These are phyloP conservation scores for Musa schizocarpa DNA, from an alignment of 176 grass and related monocot species.

Conservation along the genomic window DNA sequence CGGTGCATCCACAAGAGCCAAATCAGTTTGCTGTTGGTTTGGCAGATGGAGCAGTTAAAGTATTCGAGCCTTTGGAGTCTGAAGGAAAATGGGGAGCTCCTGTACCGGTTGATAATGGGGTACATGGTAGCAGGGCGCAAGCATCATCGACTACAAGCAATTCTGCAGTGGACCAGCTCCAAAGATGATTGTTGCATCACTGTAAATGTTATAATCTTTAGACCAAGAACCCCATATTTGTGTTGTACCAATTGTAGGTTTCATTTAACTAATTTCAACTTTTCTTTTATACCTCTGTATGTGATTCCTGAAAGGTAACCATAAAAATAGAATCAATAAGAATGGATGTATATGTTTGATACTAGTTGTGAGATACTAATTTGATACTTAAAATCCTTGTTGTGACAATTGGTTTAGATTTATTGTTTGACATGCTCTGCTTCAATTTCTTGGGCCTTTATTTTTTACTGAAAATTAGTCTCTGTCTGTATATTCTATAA, in stretches of 20 bases:
- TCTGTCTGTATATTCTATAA: too few species aligned
- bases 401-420: not conserved
- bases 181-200: constrained; percentile 40
- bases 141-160: constrained; percentile 51
- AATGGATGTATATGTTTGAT: not conserved
- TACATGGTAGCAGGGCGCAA: constrained; percentile 43
- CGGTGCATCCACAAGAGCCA: constrained; percentile 70
- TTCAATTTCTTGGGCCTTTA: not conserved
- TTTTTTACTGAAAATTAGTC: too few species aligned
- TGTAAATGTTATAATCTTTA: constrained; percentile 1
- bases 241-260: constrained; percentile 2
- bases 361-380: constrained; percentile 1
- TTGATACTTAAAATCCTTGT: constrained; percentile 1
- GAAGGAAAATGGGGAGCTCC: constrained; percentile 74
- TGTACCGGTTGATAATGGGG: constrained; percentile 39
- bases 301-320: not conserved
- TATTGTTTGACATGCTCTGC: not conserved
- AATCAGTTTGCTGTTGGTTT: constrained; percentile 88
- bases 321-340: constrained; percentile 5
- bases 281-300: constrained; percentile 1
- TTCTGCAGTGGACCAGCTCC: constrained; percentile 42
- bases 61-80: constrained; percentile 68
- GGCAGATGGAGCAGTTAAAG: constrained; percentile 74
- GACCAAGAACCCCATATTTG: not conserved
- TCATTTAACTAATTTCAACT: constrained; percentile 6